Evolutionary conservation across 768 basidiomycete species (phyloP).

Genomic region (Clathrus columnatus): DNA sequence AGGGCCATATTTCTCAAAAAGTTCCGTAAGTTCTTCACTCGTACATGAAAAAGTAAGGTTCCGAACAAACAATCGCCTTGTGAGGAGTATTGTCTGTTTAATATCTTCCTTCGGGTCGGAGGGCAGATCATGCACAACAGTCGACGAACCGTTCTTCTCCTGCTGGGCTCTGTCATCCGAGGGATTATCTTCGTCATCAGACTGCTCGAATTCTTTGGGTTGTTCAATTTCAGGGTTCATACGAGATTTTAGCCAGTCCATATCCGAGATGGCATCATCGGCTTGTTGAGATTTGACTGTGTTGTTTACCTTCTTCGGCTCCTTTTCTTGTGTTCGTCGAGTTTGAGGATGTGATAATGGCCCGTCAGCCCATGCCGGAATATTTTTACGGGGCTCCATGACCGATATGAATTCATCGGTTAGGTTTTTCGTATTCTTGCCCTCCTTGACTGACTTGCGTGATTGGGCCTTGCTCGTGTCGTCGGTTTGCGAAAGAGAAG

Average conservation of each 20-base stretch:
- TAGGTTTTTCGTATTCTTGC: conserved; percentile 29
- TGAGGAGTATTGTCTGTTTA: conserved; percentile 52
- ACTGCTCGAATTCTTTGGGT: conserved; percentile 49
- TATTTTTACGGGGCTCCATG: conserved; percentile 60
- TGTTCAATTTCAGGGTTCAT: conserved; percentile 39
- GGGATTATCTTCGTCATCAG: conserved; percentile 41
- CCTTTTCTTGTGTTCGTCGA: not conserved
- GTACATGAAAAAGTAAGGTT: conserved; percentile 87
- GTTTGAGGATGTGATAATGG: conserved; percentile 10
- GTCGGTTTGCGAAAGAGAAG: not conserved
- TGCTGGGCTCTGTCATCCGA: conserved; percentile 6
- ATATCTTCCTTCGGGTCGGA: conserved; percentile 19
- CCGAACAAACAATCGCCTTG: conserved; percentile 82
- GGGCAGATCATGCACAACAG: not conserved
- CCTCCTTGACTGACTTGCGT: conserved; percentile 10
- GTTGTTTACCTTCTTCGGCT: not conserved
- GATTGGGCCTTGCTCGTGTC: not conserved
- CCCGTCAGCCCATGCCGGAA: conserved; percentile 56
- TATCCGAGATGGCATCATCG: conserved; percentile 44
- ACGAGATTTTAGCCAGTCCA: conserved; percentile 66
- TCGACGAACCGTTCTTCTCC: not conserved
- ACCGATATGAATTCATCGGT: conserved; percentile 64
- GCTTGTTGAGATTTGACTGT: not conserved
- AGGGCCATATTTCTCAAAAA: conserved; percentile 63
- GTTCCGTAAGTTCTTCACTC: conserved; percentile 53